phyloP scores from a whole-genome alignment of 2,329 filamentous ascomycete genomes.

The Fusarium nematophilum region DNA sequence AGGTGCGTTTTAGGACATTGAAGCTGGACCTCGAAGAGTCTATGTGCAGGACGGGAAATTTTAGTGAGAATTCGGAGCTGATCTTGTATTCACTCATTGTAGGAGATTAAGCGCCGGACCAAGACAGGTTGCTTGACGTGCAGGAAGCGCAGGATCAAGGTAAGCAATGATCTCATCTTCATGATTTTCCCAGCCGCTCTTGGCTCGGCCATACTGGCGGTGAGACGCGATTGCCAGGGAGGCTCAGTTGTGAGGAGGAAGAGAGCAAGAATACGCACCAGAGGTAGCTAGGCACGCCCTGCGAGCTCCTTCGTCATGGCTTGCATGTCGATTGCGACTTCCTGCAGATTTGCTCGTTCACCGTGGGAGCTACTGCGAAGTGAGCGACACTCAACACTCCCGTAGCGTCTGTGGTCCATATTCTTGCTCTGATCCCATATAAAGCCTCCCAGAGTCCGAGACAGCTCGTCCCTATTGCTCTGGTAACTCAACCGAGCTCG shows the following conservation, averaged over 20 bases:
- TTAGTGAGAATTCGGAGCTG: conserved; percentile 25
- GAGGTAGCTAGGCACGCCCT: conserved; percentile 21
- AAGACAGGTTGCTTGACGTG: conserved; percentile 73
- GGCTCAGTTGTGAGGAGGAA: conserved; percentile 19
- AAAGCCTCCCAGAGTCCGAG: conserved; percentile 29
- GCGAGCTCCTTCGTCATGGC: conserved; percentile 23
- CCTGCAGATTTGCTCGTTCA: conserved; percentile 32
- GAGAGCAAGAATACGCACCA: conserved; percentile 21
- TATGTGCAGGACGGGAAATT: neutral
- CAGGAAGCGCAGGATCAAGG: conserved; percentile 72
- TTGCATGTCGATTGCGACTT: conserved; percentile 33
- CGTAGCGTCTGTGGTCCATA: conserved; percentile 38
- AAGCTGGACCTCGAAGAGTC: neutral
- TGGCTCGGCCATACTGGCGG: conserved; percentile 13
- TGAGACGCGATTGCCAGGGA: conserved; percentile 22
- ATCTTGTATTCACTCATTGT: conserved; percentile 21
- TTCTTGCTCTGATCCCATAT: conserved; percentile 27
- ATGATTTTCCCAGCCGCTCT: conserved; percentile 20
- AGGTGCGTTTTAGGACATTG: conserved; percentile 56
- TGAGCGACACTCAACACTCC: conserved; percentile 32
- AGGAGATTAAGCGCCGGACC: conserved; percentile 73
- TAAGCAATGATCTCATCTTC: conserved; percentile 51
- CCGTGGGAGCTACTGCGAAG: conserved; percentile 32
- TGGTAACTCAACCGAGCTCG: neutral
- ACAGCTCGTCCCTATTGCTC: conserved; percentile 11